phyloP scores from a whole-genome alignment of 2,329 filamentous ascomycete species.

The Dothiorella sarmentorum region DNA sequence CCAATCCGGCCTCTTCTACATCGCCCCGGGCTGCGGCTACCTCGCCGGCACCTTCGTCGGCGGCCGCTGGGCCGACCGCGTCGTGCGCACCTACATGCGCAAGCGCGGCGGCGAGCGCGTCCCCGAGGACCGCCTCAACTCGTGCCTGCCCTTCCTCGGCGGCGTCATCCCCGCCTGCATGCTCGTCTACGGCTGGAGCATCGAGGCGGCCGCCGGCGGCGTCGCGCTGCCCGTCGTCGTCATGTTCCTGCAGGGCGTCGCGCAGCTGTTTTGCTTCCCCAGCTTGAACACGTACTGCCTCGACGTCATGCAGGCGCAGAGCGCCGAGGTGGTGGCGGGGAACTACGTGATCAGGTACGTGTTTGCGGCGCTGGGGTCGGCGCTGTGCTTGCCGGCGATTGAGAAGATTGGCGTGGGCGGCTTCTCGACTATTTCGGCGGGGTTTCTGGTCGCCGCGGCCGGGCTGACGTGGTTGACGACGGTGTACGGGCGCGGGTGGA shows the following conservation, averaged over 20 bases:
- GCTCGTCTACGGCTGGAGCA: constrained; percentile 66
- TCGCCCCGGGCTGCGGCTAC: constrained; percentile 69
- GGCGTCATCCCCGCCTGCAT: constrained; percentile 59
- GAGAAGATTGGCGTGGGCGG: constrained; percentile 73
- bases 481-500: constrained; percentile 50
- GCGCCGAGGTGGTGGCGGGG: constrained; percentile 71
- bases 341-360: constrained; percentile 78
- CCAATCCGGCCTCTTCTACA: constrained; percentile 68
- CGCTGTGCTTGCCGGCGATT: constrained; percentile 70
- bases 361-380: constrained; percentile 68
- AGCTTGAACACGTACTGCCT: constrained; percentile 76
- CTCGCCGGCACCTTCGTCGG: constrained; percentile 66
- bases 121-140: constrained; percentile 64
- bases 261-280: constrained; percentile 72
- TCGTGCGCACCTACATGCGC: constrained; percentile 62
- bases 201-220: constrained; percentile 54
- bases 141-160: constrained; percentile 53
- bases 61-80: constrained; percentile 67
- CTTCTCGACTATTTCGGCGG: constrained; percentile 69
- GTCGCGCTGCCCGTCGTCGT: constrained; percentile 64
- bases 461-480: constrained; percentile 48
- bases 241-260: constrained; percentile 72
- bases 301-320: constrained; percentile 71
- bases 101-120: constrained; percentile 57
- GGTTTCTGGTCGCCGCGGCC: constrained; percentile 52